Percentiles rank a stretch among this genome's conserved stretches.
Conservation (phyloP, 2,329 filamentous ascomycete species). For the Bipolaris bicolor region DNA sequence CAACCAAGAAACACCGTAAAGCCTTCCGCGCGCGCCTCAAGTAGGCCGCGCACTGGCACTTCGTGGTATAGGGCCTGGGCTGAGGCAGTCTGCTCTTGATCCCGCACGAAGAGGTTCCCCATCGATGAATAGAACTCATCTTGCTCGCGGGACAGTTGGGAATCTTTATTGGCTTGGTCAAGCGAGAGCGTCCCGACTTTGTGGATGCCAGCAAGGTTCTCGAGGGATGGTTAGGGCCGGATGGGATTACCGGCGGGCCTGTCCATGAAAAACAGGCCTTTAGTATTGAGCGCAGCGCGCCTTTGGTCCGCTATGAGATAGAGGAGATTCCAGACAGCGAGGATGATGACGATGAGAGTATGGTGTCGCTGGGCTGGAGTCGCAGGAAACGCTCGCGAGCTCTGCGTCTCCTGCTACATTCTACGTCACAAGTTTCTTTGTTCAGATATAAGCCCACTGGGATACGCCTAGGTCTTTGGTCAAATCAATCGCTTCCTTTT, state of each 20-base stretch:
- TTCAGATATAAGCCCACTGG: no score
- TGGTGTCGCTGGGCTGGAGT: neutral
- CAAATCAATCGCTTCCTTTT: no score
- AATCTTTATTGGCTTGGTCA: neutral
- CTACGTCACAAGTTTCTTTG: no score
- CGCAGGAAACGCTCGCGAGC: neutral
- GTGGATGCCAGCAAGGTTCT: neutral
- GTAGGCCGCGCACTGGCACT: neutral
- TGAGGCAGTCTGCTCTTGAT: neutral
- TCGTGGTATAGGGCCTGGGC: neutral
- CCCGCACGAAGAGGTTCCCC: neutral
- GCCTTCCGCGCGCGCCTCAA: neutral
- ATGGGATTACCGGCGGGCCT: no score
- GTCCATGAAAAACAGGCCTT: no score
- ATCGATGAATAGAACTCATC: neutral
- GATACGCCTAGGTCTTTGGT: no score
- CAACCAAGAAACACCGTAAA: neutral
- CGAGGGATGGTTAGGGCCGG: no score
- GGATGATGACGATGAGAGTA: neutral
- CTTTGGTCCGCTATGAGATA: no score
- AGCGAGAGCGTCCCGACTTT: neutral
- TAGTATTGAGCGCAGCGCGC: no score
- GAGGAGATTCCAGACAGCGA: neutral
- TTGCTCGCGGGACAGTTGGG: neutral
- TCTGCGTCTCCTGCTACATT: neutral